A percentile compares a stretch with the other conserved stretches of the same genome.
These are phyloP conservation scores for Mimosa bimucronata DNA, from an alignment of 306 rosid genomes.

Conservation along the genomic window DNA sequence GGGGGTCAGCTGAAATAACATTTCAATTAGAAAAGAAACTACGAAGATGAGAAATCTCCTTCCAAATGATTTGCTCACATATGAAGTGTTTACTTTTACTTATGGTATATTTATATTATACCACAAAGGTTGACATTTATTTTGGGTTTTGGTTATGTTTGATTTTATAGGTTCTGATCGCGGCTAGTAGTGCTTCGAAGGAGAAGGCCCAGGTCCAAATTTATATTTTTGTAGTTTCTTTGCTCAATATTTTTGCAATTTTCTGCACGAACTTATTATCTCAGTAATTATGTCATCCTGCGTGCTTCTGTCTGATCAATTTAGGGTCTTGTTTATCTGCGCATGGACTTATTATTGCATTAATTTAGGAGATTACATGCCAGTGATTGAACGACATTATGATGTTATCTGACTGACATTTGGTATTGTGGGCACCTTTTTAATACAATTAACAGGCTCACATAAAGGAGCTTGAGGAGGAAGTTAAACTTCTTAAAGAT, in stretches of 20 bases:
- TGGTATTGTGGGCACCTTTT: conserved; percentile 31
- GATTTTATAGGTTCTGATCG: conserved; percentile 77
- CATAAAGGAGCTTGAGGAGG: conserved; percentile 97
- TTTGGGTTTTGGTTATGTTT: conserved; percentile 9
- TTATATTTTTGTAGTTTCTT: conserved; percentile 32
- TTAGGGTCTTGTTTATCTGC: not conserved
- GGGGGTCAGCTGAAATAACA: not conserved
- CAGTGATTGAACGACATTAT: conserved; percentile 7
- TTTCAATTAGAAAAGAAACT: not conserved
- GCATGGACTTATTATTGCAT: not conserved
- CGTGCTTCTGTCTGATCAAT: conserved; percentile 25
- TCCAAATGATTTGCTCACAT: not conserved
- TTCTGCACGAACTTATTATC: not conserved
- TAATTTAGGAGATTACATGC: not conserved
- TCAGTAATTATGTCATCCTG: no score
- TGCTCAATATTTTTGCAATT: not conserved
- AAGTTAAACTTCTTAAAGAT: conserved; percentile 95
- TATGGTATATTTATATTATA: conserved; percentile 6
- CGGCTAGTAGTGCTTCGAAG: conserved; percentile 78
- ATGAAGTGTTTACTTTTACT: conserved; percentile 1
- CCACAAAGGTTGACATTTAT: conserved; percentile 29
- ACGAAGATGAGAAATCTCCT: not conserved
- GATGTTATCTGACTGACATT: conserved; percentile 26
- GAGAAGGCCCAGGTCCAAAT: conserved; percentile 89
- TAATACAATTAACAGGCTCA: conserved; percentile 68